Evolutionary conservation across 2,329 filamentous ascomycete genomes (phyloP), one percentile per base, ranked within the genome.

Genomic region (Trichophaea hybrida): DNA sequence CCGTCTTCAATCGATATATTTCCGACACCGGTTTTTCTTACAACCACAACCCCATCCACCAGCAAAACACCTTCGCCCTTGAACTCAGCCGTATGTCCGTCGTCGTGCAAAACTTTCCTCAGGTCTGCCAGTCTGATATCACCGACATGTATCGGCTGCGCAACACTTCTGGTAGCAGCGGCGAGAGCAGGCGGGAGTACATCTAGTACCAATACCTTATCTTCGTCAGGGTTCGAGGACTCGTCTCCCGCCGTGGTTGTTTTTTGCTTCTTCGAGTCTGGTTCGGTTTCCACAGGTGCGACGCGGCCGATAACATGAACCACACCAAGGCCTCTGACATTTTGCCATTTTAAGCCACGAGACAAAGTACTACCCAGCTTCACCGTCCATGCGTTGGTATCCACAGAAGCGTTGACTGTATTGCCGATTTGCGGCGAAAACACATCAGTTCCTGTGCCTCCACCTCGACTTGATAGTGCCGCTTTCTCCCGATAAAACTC

Each of bases 381-480:
- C 61, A 98, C 86, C 31, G 87, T 84, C 93, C 94, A 98, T 3
- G 93, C 90, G 70, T 97, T 96, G 4, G 91, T 97, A 71, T 98
- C 93, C 46, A 97, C 91, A 69, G 90, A 96, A 10, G 91, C 93
- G 71, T 98, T 84, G 46, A 98, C 78, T 12, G 78, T 75, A 37
- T 79, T 76, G 31, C 89, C 89, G n/a, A 87, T 76, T 7, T 75
- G 72, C 1, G 93, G 93, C 0, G 88, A 89, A 70, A 91, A 91
- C 4, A 98, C 87, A 64, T 90, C 83, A 38, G 82, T 78, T 40
- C 77, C 75, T 46, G 74, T 75, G 5, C 72, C 73, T 10, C 75
- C 74, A 10, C 72, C 74, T 7, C 38, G 44, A 48, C 71, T 72
- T n/a, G 74, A 73, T 35, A 84, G 74, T 12, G 73, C 73, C 35